Evolutionary conservation across 495 filamentous ascomycete genomes (phyloP).

Genomic region (Penicillium malachiteum): DNA sequence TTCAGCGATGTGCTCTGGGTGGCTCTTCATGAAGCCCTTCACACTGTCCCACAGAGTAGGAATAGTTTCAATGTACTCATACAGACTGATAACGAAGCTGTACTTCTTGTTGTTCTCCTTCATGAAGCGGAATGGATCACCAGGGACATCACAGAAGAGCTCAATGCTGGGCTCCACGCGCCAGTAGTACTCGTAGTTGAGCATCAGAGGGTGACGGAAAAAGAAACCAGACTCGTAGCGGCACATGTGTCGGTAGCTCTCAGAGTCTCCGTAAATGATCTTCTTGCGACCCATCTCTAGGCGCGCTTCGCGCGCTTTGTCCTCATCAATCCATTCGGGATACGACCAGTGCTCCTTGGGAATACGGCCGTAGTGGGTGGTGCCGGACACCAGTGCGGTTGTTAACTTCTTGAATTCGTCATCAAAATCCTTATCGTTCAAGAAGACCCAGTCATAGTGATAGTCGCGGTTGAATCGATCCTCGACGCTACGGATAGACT

Average conservation of each 20-base stretch:
- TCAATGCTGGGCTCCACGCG: constrained; percentile 87
- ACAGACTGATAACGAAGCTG: constrained; percentile 84
- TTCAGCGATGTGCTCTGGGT: constrained; percentile 83
- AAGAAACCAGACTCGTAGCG: constrained; percentile 93
- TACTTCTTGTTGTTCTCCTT: constrained; percentile 87
- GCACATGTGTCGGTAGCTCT: constrained; percentile 93
- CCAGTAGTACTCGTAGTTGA: constrained; percentile 92
- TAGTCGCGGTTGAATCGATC: constrained; percentile 95
- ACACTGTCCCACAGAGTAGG: constrained; percentile 91
- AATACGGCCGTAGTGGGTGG: constrained; percentile 83
- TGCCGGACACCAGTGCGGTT: constrained; percentile 82
- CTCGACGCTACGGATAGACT: constrained; percentile 91
- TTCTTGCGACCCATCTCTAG: constrained; percentile 81
- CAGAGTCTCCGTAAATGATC: constrained; percentile 93
- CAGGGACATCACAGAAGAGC: constrained; percentile 80
- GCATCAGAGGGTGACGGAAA: constrained; percentile 78
- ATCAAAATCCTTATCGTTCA: constrained; percentile 94
- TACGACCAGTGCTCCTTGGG: constrained; percentile 88
- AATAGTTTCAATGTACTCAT: constrained; percentile 95
- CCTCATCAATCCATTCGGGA: constrained; percentile 80
- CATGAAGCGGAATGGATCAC: constrained; percentile 86
- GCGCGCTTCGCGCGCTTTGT: constrained; percentile 75
- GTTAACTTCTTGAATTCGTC: constrained; percentile 91
- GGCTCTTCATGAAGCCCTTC: constrained; percentile 83
- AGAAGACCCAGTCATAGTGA: constrained; percentile 98